Percentiles rank a stretch among this genome's conserved stretches.
These are phyloP conservation scores for Aspergillus incahuasiensis DNA, from an alignment of 495 filamentous ascomycete species.

Conservation along the genomic window DNA sequence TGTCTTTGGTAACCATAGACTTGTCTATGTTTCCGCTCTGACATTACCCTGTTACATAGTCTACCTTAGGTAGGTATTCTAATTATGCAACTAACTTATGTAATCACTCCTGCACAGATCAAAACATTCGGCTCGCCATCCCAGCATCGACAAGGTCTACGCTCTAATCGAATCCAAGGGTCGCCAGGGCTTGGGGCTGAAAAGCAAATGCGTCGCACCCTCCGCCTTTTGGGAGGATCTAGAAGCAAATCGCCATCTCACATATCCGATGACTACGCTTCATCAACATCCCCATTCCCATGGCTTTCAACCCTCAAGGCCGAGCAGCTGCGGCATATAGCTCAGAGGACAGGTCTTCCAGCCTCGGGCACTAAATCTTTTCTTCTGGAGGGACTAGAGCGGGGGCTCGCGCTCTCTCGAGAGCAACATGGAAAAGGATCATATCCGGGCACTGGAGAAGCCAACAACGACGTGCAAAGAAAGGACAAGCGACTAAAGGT, in stretches of 20 bases:
- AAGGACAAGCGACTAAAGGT: constrained; percentile 40
- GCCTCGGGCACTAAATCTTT: constrained; percentile 46
- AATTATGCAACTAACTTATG: neutral
- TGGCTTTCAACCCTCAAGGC: constrained; percentile 30
- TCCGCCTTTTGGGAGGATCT: neutral
- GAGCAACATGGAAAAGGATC: neutral
- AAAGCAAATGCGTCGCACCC: constrained; percentile 7
- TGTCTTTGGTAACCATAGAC: no score
- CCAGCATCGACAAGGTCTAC: neutral
- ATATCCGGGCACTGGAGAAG: neutral
- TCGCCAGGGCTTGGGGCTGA: neutral
- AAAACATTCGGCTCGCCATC: neutral
- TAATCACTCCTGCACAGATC: neutral
- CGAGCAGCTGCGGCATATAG: constrained; percentile 45
- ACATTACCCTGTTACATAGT: no score
- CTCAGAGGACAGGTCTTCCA: constrained; percentile 48
- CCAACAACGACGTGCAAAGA: neutral
- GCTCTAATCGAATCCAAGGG: neutral
- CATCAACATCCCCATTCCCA: constrained; percentile 26
- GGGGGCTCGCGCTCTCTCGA: constrained; percentile 13
- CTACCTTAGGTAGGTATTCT: no score
- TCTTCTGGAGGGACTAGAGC: constrained; percentile 29
- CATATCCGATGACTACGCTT: neutral
- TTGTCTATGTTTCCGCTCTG: no score
- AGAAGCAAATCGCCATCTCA: neutral